Evolutionary conservation across 2,329 filamentous ascomycete genomes (phyloP).

Genomic region (Geosmithia flava): DNA sequence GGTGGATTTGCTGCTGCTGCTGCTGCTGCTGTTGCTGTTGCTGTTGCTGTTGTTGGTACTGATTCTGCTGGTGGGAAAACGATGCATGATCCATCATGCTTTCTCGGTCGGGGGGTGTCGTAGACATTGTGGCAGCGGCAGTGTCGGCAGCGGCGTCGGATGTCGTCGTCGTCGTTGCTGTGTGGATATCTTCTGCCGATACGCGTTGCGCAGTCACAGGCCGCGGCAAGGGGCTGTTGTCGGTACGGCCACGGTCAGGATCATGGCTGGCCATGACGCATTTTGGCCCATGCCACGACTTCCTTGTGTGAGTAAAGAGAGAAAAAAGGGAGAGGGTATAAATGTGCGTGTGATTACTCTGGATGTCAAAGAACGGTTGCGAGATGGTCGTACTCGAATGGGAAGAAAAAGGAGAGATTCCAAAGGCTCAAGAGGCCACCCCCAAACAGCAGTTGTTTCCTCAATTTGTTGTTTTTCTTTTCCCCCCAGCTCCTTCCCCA

Average conservation of each 20-base stretch:
- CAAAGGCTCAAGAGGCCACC: not conserved
- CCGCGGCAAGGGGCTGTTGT: constrained; percentile 11
- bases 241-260: constrained; percentile 2
- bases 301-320: too few relatives aligned
- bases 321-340: too few relatives aligned
- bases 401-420: not conserved
- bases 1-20: not conserved
- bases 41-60: not conserved
- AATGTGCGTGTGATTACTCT: too few relatives aligned
- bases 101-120: not conserved
- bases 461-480: not conserved
- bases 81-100: not conserved
- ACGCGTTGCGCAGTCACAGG: constrained; percentile 13
- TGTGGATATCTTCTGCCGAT: constrained; percentile 5
- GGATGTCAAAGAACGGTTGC: not conserved
- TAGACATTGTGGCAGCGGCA: not conserved
- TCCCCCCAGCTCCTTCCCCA: not conserved
- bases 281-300: constrained; percentile 8
- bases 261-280: constrained; percentile 25
- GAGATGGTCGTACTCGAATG: not conserved
- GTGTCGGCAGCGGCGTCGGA: not conserved
- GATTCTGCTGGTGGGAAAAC: not conserved
- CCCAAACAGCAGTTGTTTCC: not conserved
- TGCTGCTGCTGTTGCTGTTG: not conserved
- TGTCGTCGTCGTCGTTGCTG: constrained; percentile 4